Conservation (phyloP, 2,329 filamentous ascomycete species). For the Epichloe festucae region DNA sequence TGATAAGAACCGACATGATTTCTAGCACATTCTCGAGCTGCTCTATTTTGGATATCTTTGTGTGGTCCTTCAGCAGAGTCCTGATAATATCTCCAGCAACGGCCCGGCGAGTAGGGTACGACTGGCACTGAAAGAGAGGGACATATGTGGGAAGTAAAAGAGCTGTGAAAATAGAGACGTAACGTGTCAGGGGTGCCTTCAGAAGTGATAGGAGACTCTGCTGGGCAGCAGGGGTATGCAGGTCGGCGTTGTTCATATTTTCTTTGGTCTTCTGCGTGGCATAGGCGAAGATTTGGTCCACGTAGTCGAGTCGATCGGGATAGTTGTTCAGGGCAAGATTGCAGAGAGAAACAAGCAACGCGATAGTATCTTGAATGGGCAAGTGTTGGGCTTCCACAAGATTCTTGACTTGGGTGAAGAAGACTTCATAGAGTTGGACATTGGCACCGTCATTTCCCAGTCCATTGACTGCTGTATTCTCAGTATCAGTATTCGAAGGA, state of each 20-base stretch:
- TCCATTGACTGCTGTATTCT: slow-evolving; percentile 35
- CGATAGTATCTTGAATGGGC: slow-evolving; percentile 89
- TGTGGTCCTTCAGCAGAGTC: slow-evolving; percentile 71
- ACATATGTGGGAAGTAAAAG: slow-evolving; percentile 85
- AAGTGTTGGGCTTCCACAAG: slow-evolving; percentile 83
- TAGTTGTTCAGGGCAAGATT: slow-evolving; percentile 96
- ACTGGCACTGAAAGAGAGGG: slow-evolving; percentile 78
- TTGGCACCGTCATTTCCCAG: slow-evolving; percentile 40
- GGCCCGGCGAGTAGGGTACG: slow-evolving; percentile 80
- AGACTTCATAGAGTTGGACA: slow-evolving; percentile 89
- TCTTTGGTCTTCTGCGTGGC: slow-evolving; percentile 77
- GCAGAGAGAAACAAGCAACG: slow-evolving; percentile 80
- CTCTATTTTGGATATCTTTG: slow-evolving; percentile 60
- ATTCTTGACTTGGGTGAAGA: slow-evolving; percentile 91
- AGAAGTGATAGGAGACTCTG: slow-evolving; percentile 80
- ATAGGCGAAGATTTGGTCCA: slow-evolving; percentile 86
- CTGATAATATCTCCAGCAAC: slow-evolving; percentile 82
- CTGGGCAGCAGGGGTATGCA: slow-evolving; percentile 79
- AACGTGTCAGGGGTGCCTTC: slow-evolving; percentile 80
- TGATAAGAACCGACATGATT: slow-evolving; percentile 80
- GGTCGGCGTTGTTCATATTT: slow-evolving; percentile 85
- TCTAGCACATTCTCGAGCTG: slow-evolving; percentile 83
- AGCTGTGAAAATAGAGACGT: slow-evolving; percentile 92
- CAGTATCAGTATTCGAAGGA: slow-evolving; percentile 32
- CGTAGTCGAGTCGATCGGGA: slow-evolving; percentile 81